These are phyloP conservation scores for Scenedesmus sp. DNA, from an alignment of 163 green algal genomes.

Conservation along the genomic window DNA sequence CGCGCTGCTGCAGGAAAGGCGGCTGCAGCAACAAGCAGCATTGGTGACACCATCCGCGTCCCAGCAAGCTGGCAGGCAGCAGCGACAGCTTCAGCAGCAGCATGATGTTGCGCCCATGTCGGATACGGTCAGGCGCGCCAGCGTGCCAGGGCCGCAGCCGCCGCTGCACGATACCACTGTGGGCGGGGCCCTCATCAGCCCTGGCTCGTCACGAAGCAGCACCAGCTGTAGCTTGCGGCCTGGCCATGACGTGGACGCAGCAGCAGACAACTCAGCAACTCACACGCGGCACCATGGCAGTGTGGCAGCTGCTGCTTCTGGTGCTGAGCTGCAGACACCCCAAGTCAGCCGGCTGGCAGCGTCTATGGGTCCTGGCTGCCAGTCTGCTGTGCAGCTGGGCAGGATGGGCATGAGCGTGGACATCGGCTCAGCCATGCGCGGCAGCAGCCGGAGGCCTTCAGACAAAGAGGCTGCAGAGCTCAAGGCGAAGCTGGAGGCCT, in stretches of 20 bases:
- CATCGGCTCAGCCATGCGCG: neutral
- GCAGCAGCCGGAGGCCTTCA: neutral
- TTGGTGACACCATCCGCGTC: neutral
- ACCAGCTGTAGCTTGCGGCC: neutral
- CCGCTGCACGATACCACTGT: neutral
- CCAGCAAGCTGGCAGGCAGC: neutral
- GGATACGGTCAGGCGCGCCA: slow-evolving; percentile 1
- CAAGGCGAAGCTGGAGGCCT: slow-evolving; percentile 4
- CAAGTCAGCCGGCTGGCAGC: neutral
- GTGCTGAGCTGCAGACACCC: slow-evolving; percentile 18
- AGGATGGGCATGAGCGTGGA: slow-evolving; percentile 10
- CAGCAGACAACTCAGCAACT: neutral
- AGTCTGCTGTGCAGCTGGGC: neutral
- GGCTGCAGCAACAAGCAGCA: slow-evolving; percentile 1
- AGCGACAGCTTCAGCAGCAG: slow-evolving; percentile 21
- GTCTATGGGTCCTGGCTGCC: neutral
- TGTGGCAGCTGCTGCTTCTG: neutral
- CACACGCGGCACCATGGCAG: neutral
- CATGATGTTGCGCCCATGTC: neutral
- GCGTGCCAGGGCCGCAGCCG: neutral
- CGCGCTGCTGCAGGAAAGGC: neutral
- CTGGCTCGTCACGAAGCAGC: slow-evolving; percentile 39
- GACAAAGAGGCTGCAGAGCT: neutral
- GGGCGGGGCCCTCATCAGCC: neutral
- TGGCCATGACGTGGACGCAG: neutral